Evolutionary conservation across 2,329 filamentous ascomycete species (phyloP), one percentile per base, ranked within the genome.

Genomic region (Penicillium sp.): DNA sequence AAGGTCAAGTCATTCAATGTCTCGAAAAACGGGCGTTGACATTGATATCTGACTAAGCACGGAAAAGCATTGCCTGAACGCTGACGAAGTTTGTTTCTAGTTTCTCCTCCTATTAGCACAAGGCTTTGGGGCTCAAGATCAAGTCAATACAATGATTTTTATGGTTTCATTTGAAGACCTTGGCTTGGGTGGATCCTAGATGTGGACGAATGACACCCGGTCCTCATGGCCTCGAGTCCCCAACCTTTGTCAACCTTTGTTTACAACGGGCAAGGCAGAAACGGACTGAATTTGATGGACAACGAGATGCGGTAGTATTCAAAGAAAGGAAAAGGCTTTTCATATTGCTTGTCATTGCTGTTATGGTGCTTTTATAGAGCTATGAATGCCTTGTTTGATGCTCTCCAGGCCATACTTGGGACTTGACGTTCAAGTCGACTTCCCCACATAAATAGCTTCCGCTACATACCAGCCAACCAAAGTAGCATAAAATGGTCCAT

Each of bases 21-120:
- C 49, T 44, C 49, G 25, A 25, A n/a, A n/a, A n/a, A 40, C 27
- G 44, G 49, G 49, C 49, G n/a, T 51, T 26, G 20, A 33, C 49
- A 41, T 43, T 45, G 18, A 27, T 14, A 46, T 53, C 22, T 61
- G 59, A 61, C 59, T 61, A 59, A 61, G 59, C 49, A 35, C 37
- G 50, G 26, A 49, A 35, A 48, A 33, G 23, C 45, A 42, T 44
- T 49, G 41, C 41, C 33, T 14, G 37, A 25, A 37, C n/a, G n/a
- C 8, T 14, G 37, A 40, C 18, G 37, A 22, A 22, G 37, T 22
- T 40, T 37, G 33, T 37, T 37, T 37, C 29, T 31, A 6, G 9
- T 3, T 18, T 18, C 8, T 37, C n/a, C n/a, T 18, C 8, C 6
- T 1, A 4, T 37, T 37, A 8, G 15, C 33, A 37, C 33, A 37